Evolutionary conservation across 2,329 filamentous ascomycete species (phyloP).

Genomic region (Pyrenochaeta sp.): DNA sequence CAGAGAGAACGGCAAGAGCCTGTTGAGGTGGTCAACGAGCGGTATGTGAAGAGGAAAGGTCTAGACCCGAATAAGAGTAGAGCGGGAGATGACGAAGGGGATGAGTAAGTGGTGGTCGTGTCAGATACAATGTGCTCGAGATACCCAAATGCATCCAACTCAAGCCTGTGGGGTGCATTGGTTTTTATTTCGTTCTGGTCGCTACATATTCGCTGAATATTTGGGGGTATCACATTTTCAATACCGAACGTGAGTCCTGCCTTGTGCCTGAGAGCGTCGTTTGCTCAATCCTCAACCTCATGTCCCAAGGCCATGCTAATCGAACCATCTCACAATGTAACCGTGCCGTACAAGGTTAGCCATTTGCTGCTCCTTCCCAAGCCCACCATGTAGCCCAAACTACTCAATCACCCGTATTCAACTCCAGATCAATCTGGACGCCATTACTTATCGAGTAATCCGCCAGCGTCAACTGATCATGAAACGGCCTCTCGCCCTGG

Average conservation of each 20-base stretch:
- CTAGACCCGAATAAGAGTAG: conserved; percentile 35
- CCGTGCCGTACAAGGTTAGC: neutral
- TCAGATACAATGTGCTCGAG: neutral
- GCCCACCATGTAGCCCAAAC: neutral
- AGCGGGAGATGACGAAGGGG: conserved; percentile 36
- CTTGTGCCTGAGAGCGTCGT: neutral
- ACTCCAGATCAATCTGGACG: conserved; percentile 66
- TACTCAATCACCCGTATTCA: conserved; percentile 46
- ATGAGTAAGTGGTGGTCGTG: conserved; percentile 29
- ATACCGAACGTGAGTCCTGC: neutral
- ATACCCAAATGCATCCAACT: neutral
- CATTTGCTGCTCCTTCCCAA: neutral
- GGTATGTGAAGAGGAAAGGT: conserved; percentile 63
- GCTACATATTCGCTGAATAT: too few species aligned
- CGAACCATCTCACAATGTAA: neutral
- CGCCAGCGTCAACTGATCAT: conserved; percentile 84
- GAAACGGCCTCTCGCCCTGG: conserved; percentile 92
- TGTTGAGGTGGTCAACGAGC: conserved; percentile 69
- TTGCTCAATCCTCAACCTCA: neutral
- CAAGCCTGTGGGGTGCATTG: too few species aligned
- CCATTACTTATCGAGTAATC: conserved; percentile 96
- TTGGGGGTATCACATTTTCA: neutral
- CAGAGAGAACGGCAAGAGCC: conserved; percentile 64
- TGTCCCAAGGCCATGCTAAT: neutral
- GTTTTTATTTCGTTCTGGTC: too few species aligned